phyloP scores from a whole-genome alignment of 1,284 basidiomycete species.

The Rhizoctonia solani region DNA sequence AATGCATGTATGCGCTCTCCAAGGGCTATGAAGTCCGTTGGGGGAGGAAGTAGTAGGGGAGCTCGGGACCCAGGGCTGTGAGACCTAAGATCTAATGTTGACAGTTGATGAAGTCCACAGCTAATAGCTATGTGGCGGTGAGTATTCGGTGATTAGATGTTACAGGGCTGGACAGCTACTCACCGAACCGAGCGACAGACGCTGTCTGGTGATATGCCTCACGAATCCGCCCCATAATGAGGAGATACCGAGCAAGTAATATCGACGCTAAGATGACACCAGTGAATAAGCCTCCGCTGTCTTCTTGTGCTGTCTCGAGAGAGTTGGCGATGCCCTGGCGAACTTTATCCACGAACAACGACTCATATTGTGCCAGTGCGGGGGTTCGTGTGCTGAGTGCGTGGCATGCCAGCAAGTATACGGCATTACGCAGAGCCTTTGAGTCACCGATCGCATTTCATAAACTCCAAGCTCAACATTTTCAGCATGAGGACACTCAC shows the following conservation, averaged over 20 bases:
- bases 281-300: constrained; percentile 2
- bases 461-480: not conserved
- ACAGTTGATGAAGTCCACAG: constrained; percentile 19
- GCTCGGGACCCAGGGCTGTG: constrained; percentile 10
- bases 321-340: constrained; percentile 22
- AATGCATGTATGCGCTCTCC: constrained; percentile 31
- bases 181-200: constrained; percentile 19
- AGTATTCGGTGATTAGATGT: not conserved
- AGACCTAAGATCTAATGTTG: not conserved
- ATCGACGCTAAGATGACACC: constrained; percentile 23
- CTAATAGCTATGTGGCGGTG: constrained; percentile 15
- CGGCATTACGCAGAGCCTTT: constrained; percentile 25
- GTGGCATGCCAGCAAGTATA: constrained; percentile 21
- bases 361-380: constrained; percentile 16
- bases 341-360: constrained; percentile 19
- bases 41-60: not conserved
- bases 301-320: constrained; percentile 7
- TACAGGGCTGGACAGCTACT: not conserved
- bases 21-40: constrained; percentile 6
- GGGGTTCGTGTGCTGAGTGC: constrained; percentile 8
- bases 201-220: constrained; percentile 25
- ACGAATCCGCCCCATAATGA: constrained; percentile 24
- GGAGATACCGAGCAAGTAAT: constrained; percentile 17
- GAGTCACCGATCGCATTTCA: not conserved
- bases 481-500: not conserved